Percentiles rank a stretch among this genome's conserved stretches.
Conservation (phyloP, 2,329 filamentous ascomycete genomes). For the Falciphora oryzae region DNA sequence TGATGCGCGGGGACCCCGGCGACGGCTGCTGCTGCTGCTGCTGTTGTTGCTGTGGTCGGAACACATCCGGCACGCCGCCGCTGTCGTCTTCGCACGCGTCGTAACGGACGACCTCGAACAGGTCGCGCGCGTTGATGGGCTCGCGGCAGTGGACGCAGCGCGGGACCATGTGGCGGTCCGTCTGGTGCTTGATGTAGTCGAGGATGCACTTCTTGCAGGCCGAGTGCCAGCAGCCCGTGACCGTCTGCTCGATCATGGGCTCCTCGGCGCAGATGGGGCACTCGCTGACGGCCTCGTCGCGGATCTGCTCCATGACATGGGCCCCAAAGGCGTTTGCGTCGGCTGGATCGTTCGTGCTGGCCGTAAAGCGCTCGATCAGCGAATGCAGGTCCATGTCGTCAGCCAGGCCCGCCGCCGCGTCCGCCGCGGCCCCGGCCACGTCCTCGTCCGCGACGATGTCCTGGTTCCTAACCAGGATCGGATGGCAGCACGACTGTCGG, state of each 20-base stretch:
- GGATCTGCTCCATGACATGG: slow-evolving; percentile 84
- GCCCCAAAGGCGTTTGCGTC: slow-evolving; percentile 72
- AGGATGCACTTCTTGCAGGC: slow-evolving; percentile 92
- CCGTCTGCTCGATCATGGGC: slow-evolving; percentile 88
- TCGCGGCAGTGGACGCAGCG: slow-evolving; percentile 90
- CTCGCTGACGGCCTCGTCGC: slow-evolving; percentile 80
- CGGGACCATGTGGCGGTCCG: slow-evolving; percentile 66
- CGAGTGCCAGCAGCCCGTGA: slow-evolving; percentile 96
- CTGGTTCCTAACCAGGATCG: slow-evolving; percentile 79
- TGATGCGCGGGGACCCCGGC: slow-evolving; percentile 43
- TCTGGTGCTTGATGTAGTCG: slow-evolving; percentile 83
- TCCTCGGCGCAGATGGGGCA: slow-evolving; percentile 95
- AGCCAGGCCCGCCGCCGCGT: slow-evolving; percentile 72
- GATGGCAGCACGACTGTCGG: slow-evolving; percentile 91
- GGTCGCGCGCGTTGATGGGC: slow-evolving; percentile 71
- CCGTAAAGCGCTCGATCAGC: slow-evolving; percentile 78
- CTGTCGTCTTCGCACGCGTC: slow-evolving; percentile 45
- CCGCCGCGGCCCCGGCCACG: slow-evolving; percentile 69
- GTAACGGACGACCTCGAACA: slow-evolving; percentile 88
- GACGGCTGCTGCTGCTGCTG: slow-evolving; percentile 13
- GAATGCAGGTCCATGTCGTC: slow-evolving; percentile 95
- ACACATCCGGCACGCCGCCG: slow-evolving; percentile 10
- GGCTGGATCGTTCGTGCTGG: slow-evolving; percentile 54
- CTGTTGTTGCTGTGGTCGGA: background rate
- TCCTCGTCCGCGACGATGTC: slow-evolving; percentile 82